Conservation (phyloP, 176 grass and related monocot genomes). For the Carex pumila region DNA sequence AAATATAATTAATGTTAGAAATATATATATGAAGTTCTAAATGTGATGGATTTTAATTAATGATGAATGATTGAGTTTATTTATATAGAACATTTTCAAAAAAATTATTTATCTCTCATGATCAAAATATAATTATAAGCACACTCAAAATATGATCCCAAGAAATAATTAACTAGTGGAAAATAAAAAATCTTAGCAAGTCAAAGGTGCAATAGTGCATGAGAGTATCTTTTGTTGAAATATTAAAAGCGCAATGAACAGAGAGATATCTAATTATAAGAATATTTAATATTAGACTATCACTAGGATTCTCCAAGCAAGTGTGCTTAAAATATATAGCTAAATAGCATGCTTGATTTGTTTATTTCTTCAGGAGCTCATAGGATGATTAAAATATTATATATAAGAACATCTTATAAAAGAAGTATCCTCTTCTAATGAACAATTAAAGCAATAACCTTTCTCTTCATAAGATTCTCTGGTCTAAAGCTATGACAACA, state of each 20-base stretch:
- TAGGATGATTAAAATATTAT: background rate
- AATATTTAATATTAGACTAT: background rate
- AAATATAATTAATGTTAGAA: background rate
- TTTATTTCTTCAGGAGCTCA: background rate
- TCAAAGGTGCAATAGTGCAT: background rate
- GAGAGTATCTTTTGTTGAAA: background rate
- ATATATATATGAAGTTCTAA: background rate
- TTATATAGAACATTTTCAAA: too few species aligned
- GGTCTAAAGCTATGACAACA: background rate
- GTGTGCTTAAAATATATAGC: background rate
- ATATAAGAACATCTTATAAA: background rate
- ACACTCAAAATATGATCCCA: background rate
- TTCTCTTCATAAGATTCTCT: slow-evolving; percentile 10
- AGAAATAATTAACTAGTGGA: background rate
- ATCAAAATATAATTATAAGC: too few species aligned
- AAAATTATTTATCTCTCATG: too few species aligned
- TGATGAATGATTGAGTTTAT: background rate
- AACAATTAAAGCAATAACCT: background rate
- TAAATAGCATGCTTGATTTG: background rate
- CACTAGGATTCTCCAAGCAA: slow-evolving; percentile 8
- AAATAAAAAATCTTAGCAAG: background rate
- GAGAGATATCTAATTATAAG: background rate
- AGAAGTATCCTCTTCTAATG: background rate
- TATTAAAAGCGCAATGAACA: background rate
- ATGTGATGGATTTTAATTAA: background rate